Base-by-base conservation (phyloP, 768 basidiomycete genomes). In the Hygrophorus russula region DNA sequence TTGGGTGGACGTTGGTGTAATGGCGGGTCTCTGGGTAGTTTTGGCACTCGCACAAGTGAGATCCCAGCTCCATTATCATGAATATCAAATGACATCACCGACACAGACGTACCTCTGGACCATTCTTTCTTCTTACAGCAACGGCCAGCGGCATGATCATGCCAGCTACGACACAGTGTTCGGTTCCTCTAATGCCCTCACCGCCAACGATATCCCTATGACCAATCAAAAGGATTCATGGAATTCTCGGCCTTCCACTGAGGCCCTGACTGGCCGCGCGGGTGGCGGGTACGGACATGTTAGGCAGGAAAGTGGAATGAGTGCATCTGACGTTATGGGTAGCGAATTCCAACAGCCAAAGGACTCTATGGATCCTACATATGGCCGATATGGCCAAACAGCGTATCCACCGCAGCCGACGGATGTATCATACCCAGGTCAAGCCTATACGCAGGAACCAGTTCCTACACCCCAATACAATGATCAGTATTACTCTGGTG, bases 1-100 rank as follows among this genome's bases (percentile, higher is more conserved):
- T 4, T 96, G 91, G 88, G 85, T 89, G 8, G 85, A 87, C 53
- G 68, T 96, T 11, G 93, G 93, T 30, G 65, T 97, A 44, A 93
- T 98, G 90, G 83, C 71, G 14, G 88, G 76, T 6, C 67, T 96
- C 5, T 97, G 92, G 87, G 61, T 85, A 8, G 55, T 96, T 12
- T 67, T 96, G 19, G 75, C 73, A n/a, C 66, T 82, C 48, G 65
- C 86, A 29, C 90, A 94, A 59, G 83, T 82, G 59, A 52, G 80
- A 28, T 42, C 29, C 19, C 18, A 11, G 24, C 33, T 24, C 29
- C 24, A 8, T 5, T 45, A 14, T 27, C 41, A 39, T 54, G 8
- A 50, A 20, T 34, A 14, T 34, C 39, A 33, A 11, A 39, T 46
- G 11, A 35, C 39, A 19, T 19, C 39, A 32, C 45, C 12, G 44